Conservation (phyloP, 164 flowering plant genomes). For the Nymphaea thermarum region DNA sequence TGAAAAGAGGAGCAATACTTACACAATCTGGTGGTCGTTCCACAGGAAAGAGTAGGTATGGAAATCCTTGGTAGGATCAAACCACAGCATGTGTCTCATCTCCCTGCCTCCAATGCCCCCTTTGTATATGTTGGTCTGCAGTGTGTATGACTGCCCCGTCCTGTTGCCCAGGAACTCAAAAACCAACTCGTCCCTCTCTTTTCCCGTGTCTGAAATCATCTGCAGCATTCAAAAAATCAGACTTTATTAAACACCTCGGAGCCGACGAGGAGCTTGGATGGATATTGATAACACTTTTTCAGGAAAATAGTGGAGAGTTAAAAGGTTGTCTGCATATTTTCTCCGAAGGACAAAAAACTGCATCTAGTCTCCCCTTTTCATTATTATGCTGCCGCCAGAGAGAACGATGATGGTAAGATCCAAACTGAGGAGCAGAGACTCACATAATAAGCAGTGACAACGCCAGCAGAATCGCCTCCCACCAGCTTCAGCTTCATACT, state of each 20-base stretch:
- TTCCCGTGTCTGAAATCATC: slow-evolving; percentile 86
- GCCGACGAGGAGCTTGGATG: neutral
- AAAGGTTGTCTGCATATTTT: too few species aligned
- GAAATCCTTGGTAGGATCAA: slow-evolving; percentile 34
- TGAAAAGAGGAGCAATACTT: slow-evolving; percentile 14
- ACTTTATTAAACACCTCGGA: neutral
- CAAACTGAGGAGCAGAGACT: slow-evolving; percentile 10
- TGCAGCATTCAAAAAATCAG: slow-evolving; percentile 12
- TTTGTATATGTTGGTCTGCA: slow-evolving; percentile 85
- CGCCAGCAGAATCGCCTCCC: slow-evolving; percentile 94
- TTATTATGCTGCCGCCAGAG: neutral
- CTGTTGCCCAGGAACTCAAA: slow-evolving; percentile 93
- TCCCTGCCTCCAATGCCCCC: slow-evolving; percentile 70
- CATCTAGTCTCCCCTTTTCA: neutral
- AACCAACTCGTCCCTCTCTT: slow-evolving; percentile 84
- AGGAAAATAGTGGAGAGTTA: neutral
- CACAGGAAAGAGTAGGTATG: slow-evolving; percentile 70
- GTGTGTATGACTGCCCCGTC: slow-evolving; percentile 60
- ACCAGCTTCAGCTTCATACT: slow-evolving; percentile 88
- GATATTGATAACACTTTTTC: neutral
- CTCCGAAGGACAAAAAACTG: neutral
- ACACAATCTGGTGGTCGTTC: slow-evolving; percentile 66
- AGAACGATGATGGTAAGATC: neutral
- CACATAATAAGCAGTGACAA: slow-evolving; percentile 92
- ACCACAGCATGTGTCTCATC: slow-evolving; percentile 89